phyloP scores from a whole-genome alignment of 192 early-diverging fungal genomes.

The Thamnidium elegans region DNA sequence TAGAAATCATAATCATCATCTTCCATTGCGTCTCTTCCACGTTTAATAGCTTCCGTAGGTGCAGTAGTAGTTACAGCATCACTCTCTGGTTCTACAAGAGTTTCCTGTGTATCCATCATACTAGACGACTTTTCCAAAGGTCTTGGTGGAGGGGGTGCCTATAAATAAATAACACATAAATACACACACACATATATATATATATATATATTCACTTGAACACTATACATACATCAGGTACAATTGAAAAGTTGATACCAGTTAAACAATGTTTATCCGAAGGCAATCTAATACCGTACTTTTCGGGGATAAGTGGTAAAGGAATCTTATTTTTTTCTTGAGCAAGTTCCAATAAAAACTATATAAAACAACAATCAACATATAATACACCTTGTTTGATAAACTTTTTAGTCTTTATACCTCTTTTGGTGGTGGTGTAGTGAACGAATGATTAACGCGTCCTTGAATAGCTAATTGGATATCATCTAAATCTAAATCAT shows the following conservation, averaged over 20 bases:
- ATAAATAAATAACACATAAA: background rate
- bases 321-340: constrained; percentile 75
- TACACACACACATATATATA: too few species aligned
- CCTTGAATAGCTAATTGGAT: constrained; percentile 91
- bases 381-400: background rate
- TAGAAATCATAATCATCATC: constrained; percentile 37
- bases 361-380: background rate
- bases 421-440: constrained; percentile 84
- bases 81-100: constrained; percentile 8
- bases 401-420: constrained; percentile 39
- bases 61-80: background rate
- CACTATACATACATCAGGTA: constrained; percentile 53
- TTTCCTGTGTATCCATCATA: constrained; percentile 15
- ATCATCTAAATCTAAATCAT: constrained; percentile 80
- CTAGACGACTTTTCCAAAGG: constrained; percentile 1
- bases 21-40: constrained; percentile 27
- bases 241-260: constrained; percentile 74
- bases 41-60: constrained; percentile 12
- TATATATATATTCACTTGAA: constrained; percentile 5
- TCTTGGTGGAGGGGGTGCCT: constrained; percentile 35
- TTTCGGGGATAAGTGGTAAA: constrained; percentile 74
- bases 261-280: constrained; percentile 74
- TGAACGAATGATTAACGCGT: constrained; percentile 88
- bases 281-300: constrained; percentile 74
- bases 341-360: constrained; percentile 74